These are phyloP conservation scores for Microstroma glucosiphilum DNA, from an alignment of 1,284 basidiomycete genomes.

Conservation along the genomic window DNA sequence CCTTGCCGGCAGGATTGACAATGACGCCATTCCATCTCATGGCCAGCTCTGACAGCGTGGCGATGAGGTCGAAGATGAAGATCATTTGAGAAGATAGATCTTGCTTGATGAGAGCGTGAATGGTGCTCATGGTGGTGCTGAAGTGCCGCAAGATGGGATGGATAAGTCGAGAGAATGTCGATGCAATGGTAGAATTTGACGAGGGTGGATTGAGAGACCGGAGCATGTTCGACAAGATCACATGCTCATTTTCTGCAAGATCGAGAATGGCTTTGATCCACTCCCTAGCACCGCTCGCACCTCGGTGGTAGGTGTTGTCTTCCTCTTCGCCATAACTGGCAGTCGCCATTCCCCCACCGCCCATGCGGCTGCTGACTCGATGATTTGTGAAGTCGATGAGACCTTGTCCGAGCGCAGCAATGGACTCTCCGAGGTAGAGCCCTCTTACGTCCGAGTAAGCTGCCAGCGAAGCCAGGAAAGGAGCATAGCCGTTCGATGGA, in stretches of 20 bases:
- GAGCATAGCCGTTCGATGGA: conserved; percentile 28
- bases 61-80: conserved; percentile 24
- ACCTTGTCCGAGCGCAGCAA: conserved; percentile 17
- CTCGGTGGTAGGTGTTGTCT: conserved; percentile 20
- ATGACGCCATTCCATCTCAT: conserved; percentile 15
- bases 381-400: conserved; percentile 30
- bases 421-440: conserved; percentile 28
- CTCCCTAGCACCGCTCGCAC: conserved; percentile 23
- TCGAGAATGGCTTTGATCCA: conserved; percentile 30
- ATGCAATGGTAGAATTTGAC: conserved; percentile 8
- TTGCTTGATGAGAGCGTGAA: conserved; percentile 30
- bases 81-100: conserved; percentile 36
- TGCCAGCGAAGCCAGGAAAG: conserved; percentile 28
- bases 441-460: conserved; percentile 23
- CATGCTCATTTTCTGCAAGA: conserved; percentile 25
- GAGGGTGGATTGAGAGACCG: conserved; percentile 10
- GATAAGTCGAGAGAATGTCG: conserved; percentile 13
- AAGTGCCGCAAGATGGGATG: conserved; percentile 10
- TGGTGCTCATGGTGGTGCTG: conserved; percentile 17
- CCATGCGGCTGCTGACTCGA: conserved; percentile 26
- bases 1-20: conserved; percentile 8
- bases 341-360: conserved; percentile 23
- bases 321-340: conserved; percentile 30
- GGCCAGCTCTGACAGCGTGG: conserved; percentile 9
- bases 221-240: conserved; percentile 9